Evolutionary conservation across 208 protist genomes (phyloP), one percentile per base, ranked within the genome.

Genomic region (Trypanosoma vivax): DNA sequence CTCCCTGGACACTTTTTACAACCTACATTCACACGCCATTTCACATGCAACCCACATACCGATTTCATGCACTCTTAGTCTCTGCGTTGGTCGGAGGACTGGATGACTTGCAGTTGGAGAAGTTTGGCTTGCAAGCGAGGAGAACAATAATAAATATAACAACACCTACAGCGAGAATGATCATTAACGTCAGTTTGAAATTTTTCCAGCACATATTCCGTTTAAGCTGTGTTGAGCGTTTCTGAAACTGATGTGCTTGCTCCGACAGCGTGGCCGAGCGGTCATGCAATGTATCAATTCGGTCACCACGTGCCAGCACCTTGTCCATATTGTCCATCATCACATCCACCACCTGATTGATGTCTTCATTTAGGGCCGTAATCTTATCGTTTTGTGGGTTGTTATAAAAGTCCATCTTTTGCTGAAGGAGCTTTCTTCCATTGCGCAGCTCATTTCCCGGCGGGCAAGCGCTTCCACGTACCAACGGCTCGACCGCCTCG

Each of bases 301-400:
- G 79, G 50, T 94, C 87, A 7, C 84, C 86, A 39, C 90, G 90
- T 2, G 76, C 79, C 21, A 94, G 71, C 19, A 94, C 84, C 59
- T 92, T 92, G 45, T 96, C 87, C 80, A 92, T 89, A 69, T 93
- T 96, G 51, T 94, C 83, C 76, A 90, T 90, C 89, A 96, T 94
- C n/a, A 96, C 82, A 47, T 91, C 83, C 31, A 91, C 81, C 14
- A 94, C 83, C 46, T 94, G 80, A 55, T 93, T 90, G 58, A 95
- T 93, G 40, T 92, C 81, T 41, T 90, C 78, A 41, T 92, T 92
- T 18, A 95, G 61, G 5, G 76, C 76, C 1, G 82, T 87, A 55
- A 95, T 91, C 70, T 93, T 91, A 51, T 95, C 89, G 52, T 92
- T 93, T 64, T 92, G 81, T 3, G 86, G 83, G 54, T 93, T 86